Conservation (phyloP, 176 grass and related monocot genomes). For the Oryza coarctata region DNA sequence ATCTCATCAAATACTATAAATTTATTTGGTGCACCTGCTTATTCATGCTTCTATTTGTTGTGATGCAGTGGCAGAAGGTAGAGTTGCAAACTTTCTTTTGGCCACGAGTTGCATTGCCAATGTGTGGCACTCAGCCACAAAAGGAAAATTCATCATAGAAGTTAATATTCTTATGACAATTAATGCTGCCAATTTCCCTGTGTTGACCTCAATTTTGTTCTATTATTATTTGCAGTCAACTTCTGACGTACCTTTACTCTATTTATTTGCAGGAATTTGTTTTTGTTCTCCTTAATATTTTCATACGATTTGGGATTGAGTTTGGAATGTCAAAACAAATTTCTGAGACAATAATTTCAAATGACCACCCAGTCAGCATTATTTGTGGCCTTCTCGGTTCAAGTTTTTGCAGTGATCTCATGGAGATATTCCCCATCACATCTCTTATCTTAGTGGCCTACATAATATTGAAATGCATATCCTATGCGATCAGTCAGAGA, state of each 20-base stretch:
- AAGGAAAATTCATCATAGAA: constrained; percentile 52
- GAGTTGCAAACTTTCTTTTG: constrained; percentile 86
- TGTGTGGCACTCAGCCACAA: constrained; percentile 46
- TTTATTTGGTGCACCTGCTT: constrained; percentile 18
- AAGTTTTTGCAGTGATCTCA: constrained; percentile 40
- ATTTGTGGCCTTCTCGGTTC: constrained; percentile 40
- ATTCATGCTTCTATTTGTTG: constrained; percentile 31
- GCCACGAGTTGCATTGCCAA: constrained; percentile 66
- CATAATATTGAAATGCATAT: constrained; percentile 49
- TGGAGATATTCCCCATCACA: constrained; percentile 60
- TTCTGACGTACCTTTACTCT: constrained; percentile 40
- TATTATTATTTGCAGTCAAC: constrained; percentile 26
- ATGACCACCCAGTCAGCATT: constrained; percentile 40
- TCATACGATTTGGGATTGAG: constrained; percentile 69
- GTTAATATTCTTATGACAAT: constrained; percentile 50
- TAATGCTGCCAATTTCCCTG: constrained; percentile 1
- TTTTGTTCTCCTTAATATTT: constrained; percentile 79
- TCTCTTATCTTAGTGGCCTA: constrained; percentile 56
- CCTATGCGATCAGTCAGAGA: constrained; percentile 28
- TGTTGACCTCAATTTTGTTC: constrained; percentile 2
- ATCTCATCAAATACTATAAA: constrained; percentile 1
- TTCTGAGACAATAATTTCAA: constrained; percentile 52
- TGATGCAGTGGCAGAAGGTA: constrained; percentile 86
- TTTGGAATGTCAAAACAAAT: constrained; percentile 84
- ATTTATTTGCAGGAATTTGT: constrained; percentile 55